These are phyloP conservation scores for Ceratocystis albifundus DNA, from an alignment of 2,329 filamentous ascomycete species.

Conservation along the genomic window DNA sequence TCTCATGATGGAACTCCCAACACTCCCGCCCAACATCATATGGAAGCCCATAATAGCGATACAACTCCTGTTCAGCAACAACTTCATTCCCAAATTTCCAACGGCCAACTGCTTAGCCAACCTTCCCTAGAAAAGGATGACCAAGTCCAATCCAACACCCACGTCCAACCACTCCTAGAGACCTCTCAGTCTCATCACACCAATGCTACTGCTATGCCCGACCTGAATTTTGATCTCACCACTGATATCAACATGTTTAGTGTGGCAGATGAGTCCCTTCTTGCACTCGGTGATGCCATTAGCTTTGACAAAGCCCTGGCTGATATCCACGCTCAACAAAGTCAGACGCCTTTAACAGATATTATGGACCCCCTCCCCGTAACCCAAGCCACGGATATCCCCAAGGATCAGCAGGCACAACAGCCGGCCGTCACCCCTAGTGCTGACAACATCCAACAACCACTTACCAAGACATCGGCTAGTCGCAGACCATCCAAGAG, in stretches of 20 bases:
- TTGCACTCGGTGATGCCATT: constrained; percentile 14
- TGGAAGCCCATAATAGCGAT: neutral
- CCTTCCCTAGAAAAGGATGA: neutral
- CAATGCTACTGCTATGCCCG: neutral
- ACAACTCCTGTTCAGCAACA: neutral
- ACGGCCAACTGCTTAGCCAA: neutral
- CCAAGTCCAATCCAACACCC: neutral
- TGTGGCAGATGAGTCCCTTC: constrained; percentile 13
- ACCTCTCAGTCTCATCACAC: neutral
- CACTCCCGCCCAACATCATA: neutral
- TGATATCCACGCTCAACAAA: constrained; percentile 6
- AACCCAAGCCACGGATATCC: neutral
- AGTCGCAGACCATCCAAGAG: constrained; percentile 12
- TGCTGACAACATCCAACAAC: neutral
- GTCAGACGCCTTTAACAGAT: neutral
- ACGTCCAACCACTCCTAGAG: neutral
- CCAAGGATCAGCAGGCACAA: neutral
- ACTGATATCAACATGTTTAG: constrained; percentile 11
- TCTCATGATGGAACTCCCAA: neutral
- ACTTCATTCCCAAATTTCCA: neutral
- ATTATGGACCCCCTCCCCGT: neutral
- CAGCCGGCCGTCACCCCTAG: neutral
- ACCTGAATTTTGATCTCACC: constrained; percentile 15
- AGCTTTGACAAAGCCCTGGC: constrained; percentile 19
- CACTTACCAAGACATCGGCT: neutral